Conservation (phyloP, 805 yeast genomes). For the Saturnispora serradocipensis region DNA sequence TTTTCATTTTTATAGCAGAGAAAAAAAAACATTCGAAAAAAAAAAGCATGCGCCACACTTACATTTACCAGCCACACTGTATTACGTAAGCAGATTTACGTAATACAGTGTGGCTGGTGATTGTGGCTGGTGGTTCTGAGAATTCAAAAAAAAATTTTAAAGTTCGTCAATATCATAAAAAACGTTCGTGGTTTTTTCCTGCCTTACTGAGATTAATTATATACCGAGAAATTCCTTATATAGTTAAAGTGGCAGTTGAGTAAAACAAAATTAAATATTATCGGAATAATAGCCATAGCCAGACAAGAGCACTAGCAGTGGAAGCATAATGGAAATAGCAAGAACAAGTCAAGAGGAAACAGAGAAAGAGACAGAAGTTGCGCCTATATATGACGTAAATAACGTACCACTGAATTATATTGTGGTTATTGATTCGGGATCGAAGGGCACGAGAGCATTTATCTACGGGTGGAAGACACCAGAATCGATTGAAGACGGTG, state of each 20-base stretch:
- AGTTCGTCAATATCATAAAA: background rate
- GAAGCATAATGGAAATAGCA: background rate
- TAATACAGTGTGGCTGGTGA: too few relatives aligned
- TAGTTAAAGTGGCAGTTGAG: background rate
- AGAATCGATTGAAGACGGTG: slow-evolving; percentile 11
- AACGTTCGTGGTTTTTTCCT: too few relatives aligned
- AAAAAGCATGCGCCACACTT: background rate
- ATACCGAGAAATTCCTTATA: background rate
- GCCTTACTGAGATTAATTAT: too few relatives aligned
- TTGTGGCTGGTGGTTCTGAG: background rate
- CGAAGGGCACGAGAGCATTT: slow-evolving; percentile 54
- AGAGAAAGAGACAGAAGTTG: background rate
- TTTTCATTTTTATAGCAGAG: too few relatives aligned
- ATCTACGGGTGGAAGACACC: slow-evolving; percentile 49
- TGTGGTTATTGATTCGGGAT: slow-evolving; percentile 56
- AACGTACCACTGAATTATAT: slow-evolving; percentile 52
- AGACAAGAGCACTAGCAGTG: background rate
- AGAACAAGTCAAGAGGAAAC: background rate
- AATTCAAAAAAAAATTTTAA: too few relatives aligned
- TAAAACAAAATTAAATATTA: too few relatives aligned
- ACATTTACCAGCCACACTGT: background rate
- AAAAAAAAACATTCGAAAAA: background rate
- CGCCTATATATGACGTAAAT: slow-evolving; percentile 22
- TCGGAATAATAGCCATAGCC: background rate
- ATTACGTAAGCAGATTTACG: background rate